Percentiles rank a stretch among this genome's conserved stretches.
These are phyloP conservation scores for Isabelozyma heimii DNA, from an alignment of 805 yeast genomes.

Conservation along the genomic window DNA sequence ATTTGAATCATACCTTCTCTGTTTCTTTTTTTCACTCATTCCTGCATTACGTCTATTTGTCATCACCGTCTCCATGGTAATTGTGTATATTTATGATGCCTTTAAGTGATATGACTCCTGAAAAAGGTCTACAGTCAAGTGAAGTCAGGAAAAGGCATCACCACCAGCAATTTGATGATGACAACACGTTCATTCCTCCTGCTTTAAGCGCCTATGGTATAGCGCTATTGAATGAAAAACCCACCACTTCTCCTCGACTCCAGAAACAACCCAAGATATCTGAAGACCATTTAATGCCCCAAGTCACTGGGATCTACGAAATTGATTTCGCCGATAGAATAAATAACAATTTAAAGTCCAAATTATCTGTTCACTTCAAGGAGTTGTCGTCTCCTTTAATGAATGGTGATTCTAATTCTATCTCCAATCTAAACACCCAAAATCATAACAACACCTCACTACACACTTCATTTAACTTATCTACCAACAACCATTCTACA, in stretches of 20 bases:
- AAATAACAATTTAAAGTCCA: conserved; percentile 18
- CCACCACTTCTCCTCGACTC: conserved; percentile 1
- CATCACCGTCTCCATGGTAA: not conserved
- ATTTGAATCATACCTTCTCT: too few relatives aligned
- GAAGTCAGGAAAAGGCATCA: conserved; percentile 9
- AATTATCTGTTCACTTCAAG: conserved; percentile 33
- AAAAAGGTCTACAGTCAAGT: not conserved
- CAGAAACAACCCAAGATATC: conserved; percentile 2
- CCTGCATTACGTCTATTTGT: not conserved
- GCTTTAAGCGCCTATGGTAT: conserved; percentile 57
- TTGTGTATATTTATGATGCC: not conserved
- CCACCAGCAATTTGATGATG: conserved; percentile 34
- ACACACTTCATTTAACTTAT: conserved; percentile 10
- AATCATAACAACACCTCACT: conserved; percentile 3
- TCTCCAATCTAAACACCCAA: not conserved
- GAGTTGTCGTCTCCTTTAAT: conserved; percentile 6
- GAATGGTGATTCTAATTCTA: not conserved
- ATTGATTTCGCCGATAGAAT: conserved; percentile 27
- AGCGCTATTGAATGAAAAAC: conserved; percentile 45
- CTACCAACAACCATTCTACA: conserved; percentile 6
- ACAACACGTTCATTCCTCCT: conserved; percentile 56
- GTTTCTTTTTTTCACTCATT: not conserved
- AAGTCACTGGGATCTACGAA: conserved; percentile 29
- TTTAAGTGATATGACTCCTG: not conserved
- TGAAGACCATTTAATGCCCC: conserved; percentile 3